Base-by-base conservation (phyloP, 345 rosid genomes). In the Eucalyptus curtisii region DNA sequence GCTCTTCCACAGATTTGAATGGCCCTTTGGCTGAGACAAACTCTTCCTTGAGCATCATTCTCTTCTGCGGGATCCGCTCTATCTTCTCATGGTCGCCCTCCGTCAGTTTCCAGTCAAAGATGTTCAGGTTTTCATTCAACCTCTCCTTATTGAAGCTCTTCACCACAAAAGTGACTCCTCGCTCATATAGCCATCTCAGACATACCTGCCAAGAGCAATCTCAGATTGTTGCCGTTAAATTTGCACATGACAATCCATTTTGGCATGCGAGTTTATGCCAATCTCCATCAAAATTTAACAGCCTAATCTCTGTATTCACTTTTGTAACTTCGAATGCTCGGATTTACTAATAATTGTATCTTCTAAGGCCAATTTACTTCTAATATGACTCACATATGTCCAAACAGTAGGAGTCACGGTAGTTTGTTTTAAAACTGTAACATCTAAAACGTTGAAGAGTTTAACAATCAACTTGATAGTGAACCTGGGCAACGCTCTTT, bases 401-500 rank as follows among this genome's bases (percentile, higher is more conserved):
- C 47, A 40, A 20, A 40, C 47, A 76, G 1, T 40, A 76, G 84
- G 47, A 37, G 30, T 37, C 84, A 12, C 24, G 2, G 47, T 11
- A 76, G 30, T 76, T 22, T 6, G 1, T 20, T 4, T 22, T 25
- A 76, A 40, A 20, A 76, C 7, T 22, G 13, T 5, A 40, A 76
- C 47, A 22, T 40, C 25, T 22, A 20, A 20, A 44, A 76, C 24
- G 16, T 40, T 7, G 27, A 12, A 6, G 22, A 76, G 25, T 40
- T 6, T 10, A 76, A 76, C 16, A 76, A 76, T 19, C 45, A 76
- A 19, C 15, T 76, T 40, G 84, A 37, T 76, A 40, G 1, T 37
- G 13, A 76, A 96, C 97, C 98, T 97, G 97, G 87, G 97, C 98
- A 16, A 95, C 93, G 4, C 95, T 94, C 89, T 94, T 97, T 47